Base-by-base conservation (phyloP, 2,329 filamentous ascomycete species). In the Ustulina deusta region DNA sequence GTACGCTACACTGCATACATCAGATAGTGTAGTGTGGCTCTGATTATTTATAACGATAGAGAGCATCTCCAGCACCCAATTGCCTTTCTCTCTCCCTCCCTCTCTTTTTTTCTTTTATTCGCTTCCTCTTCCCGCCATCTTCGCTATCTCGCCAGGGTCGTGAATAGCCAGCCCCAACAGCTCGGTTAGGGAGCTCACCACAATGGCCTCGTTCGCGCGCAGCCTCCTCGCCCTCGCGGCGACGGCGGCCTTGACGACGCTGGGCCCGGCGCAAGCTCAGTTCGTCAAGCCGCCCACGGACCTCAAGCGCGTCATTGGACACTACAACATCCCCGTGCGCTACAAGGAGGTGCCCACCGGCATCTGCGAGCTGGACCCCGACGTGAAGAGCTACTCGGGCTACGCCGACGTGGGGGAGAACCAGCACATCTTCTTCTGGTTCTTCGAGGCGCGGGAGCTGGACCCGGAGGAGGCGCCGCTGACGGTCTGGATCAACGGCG, bases 401-500 rank as follows among this genome's bases (percentile, higher is more conserved):
- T 83, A 82, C 70, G 81, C 79, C 32, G 81, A 83, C 73, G 78
- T 83, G 3, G 75, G 72, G 1, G 75, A 77, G 59, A 70, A 80
- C 65, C 68, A 81, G 68, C 81, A 83, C 72, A 79, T 82, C 42
- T 83, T 83, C 75, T 79, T 80, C 72, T 85, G 83, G 82, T 85
- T 85, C 74, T 85, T 86, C 71, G 84, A 86, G 68, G 81, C 84
- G 7, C 79, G 84, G 58, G 79, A 82, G 42, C 64, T 73, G 17
- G 78, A 85, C 63, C 83, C 84, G 3, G 71, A 76, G 4, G 77
- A 80, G 6, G 83, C 84, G 22, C 83, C 83, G 0, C 73, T 86
- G 48, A 86, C 84, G 0, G 74, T 86, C 2, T 87, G 85, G 85
- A 77, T 87, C 59, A 86, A 86, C 64, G 85, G 85, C 22, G 85